A percentile compares a stretch with the other conserved stretches of the same genome.
Evolutionary conservation across 768 basidiomycete species (phyloP).

Genomic region (Leccinum broughii): DNA sequence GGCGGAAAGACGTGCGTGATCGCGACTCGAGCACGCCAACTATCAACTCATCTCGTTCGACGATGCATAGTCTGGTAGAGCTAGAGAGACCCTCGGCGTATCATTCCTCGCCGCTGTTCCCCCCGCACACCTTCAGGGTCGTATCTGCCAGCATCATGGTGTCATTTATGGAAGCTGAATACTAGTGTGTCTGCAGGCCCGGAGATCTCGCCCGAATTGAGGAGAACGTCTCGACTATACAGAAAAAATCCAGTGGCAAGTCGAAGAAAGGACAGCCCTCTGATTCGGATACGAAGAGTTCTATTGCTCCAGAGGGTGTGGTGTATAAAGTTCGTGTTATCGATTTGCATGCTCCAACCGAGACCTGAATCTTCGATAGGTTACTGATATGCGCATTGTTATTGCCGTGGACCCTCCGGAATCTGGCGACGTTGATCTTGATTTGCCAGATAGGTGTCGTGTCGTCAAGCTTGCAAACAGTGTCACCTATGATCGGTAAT

Average conservation of each 20-base stretch:
- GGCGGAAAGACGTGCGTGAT: conserved; percentile 83
- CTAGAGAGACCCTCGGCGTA: conserved; percentile 82
- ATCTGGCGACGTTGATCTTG: conserved; percentile 59
- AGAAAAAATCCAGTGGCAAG: conserved; percentile 45
- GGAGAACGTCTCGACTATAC: conserved; percentile 52
- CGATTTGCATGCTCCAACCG: background rate
- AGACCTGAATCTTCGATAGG: conserved; percentile 40
- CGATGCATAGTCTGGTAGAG: conserved; percentile 72
- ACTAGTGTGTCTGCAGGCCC: conserved; percentile 45
- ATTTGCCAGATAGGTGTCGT: conserved; percentile 82
- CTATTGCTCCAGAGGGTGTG: conserved; percentile 65
- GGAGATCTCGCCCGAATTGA: conserved; percentile 91
- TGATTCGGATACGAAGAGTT: conserved; percentile 39
- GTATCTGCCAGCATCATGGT: conserved; percentile 11
- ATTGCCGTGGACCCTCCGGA: conserved; percentile 74
- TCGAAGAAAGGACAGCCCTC: conserved; percentile 42
- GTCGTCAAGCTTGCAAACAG: conserved; percentile 90
- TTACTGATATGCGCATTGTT: conserved; percentile 78
- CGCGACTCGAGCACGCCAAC: background rate
- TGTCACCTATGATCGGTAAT: conserved; percentile 83
- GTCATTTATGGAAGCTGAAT: conserved; percentile 9
- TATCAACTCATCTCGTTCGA: conserved; percentile 24
- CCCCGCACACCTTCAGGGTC: conserved; percentile 84
- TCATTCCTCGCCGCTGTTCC: conserved; percentile 67
- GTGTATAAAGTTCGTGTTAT: conserved; percentile 67